phyloP scores from a whole-genome alignment of 2,329 filamentous ascomycete species.

The Cladosporium sp. region DNA sequence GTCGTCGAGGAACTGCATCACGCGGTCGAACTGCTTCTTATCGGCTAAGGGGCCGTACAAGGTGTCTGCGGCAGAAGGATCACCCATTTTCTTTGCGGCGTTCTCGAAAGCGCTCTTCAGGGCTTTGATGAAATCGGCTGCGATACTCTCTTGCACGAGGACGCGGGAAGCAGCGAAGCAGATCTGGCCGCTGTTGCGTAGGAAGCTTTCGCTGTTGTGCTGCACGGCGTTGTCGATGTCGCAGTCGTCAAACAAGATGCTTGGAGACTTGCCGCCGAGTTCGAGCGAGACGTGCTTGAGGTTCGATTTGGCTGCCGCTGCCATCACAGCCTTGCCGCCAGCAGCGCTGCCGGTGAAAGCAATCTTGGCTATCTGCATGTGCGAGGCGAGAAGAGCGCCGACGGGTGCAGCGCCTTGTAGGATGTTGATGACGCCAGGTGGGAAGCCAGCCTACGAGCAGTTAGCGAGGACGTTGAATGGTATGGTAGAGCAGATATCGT shows the following conservation, averaged over 20 bases:
- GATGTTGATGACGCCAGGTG: slow-evolving; percentile 62
- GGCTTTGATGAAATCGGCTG: slow-evolving; percentile 27
- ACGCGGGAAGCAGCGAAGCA: slow-evolving; percentile 58
- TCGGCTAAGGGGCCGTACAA: slow-evolving; percentile 3
- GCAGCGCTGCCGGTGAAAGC: slow-evolving; percentile 26
- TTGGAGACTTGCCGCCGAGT: slow-evolving; percentile 29
- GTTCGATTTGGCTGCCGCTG: slow-evolving; percentile 26
- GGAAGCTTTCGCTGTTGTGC: slow-evolving; percentile 64
- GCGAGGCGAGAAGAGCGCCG: slow-evolving; percentile 43
- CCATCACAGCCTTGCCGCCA: slow-evolving; percentile 26
- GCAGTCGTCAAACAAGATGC: slow-evolving; percentile 28
- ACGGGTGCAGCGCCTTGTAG: slow-evolving; percentile 75
- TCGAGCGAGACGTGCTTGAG: slow-evolving; percentile 32
- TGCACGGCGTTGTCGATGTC: slow-evolving; percentile 45
- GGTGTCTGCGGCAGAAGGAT: background rate
- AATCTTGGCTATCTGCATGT: slow-evolving; percentile 17
- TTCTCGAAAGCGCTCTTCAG: slow-evolving; percentile 4
- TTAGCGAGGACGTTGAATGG: background rate
- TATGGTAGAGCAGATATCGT: background rate
- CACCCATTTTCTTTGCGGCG: slow-evolving; percentile 15
- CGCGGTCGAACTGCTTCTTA: slow-evolving; percentile 27
- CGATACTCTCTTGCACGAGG: slow-evolving; percentile 53
- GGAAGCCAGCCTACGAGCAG: slow-evolving; percentile 39
- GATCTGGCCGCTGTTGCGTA: slow-evolving; percentile 57
- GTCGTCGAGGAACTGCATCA: slow-evolving; percentile 33